Evolutionary conservation across 495 filamentous ascomycete species (phyloP), one percentile per base, ranked within the genome.

Genomic region (Cercophora scortea): DNA sequence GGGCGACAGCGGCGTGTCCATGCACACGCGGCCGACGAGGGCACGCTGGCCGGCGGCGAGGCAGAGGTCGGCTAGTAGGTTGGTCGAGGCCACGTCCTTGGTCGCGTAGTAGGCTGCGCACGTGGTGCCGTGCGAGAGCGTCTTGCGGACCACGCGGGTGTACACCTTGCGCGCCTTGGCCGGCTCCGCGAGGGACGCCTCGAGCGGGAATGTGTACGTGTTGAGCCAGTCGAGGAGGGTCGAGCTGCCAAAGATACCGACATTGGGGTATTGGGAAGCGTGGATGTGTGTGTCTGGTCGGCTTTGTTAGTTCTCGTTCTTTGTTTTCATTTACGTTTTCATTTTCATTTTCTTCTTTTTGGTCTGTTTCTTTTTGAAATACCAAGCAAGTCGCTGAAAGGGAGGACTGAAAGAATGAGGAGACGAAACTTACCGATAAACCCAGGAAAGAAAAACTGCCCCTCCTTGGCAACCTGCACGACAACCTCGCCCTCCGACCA

Each of bases 131-230:
- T 95, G 79, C 45, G 88, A 77, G 40, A 98, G 81, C 0, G 90
- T 94, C 42, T 86, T 84, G 45, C 77, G 69, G 58, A 97, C 79
- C 62, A 86, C 83, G 57, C 82, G 80, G 15, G 76, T 74, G 70
- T 97, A 97, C 54, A 91, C 79, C 56, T 55, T 72, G 64, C 72
- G 76, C 42, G 72, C 59, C 55, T 75, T 73, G 59, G 62, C 61
- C 41, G 67, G 70, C 52, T 69, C 63, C 5, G 69, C 60, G 50
- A 96, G 79, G 15, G 84, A 87, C 11, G 81, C 74, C 69, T 97
- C 92, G 50, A 95, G 78, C 0, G 92, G 92, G 69, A 95, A 98
- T n/a, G 92, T 98, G 72, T 98, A 98, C 4, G 75, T 88, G 55
- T 90, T 74, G 6, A 98, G 79, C 92, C 92, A 98, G 69, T 88